A percentile compares a stretch with the other conserved stretches of the same genome.
These are phyloP conservation scores for Exophiala sideris DNA, from an alignment of 2,329 filamentous ascomycete genomes.

Conservation along the genomic window DNA sequence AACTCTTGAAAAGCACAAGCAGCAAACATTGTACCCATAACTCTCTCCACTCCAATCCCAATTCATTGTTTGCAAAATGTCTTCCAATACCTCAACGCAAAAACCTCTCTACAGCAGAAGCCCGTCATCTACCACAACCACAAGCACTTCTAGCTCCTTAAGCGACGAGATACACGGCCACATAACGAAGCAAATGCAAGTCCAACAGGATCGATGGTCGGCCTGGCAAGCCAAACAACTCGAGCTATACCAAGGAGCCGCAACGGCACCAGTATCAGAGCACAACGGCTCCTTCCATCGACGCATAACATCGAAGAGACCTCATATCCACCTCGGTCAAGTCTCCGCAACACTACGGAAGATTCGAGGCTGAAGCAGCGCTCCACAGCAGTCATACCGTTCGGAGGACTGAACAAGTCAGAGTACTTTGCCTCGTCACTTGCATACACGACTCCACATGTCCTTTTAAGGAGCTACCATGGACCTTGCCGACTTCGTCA, in stretches of 20 bases:
- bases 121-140: conserved; percentile 18
- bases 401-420: too few species aligned
- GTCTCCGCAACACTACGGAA: conserved; percentile 14
- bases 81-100: background rate
- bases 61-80: background rate
- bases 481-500: too few species aligned
- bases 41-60: too few species aligned
- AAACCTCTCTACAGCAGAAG: conserved; percentile 1
- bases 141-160: conserved; percentile 10
- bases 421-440: background rate
- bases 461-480: too few species aligned
- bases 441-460: too few species aligned
- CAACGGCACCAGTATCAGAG: conserved; percentile 1
- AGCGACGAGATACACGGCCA: conserved; percentile 18
- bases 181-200: conserved; percentile 21
- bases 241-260: conserved; percentile 12
- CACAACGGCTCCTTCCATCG: background rate
- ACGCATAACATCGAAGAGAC: conserved; percentile 19
- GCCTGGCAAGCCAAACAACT: conserved; percentile 23
- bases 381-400: background rate
- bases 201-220: conserved; percentile 19
- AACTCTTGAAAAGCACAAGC: too few species aligned
- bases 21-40: too few species aligned
- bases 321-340: conserved; percentile 19
- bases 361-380: conserved; percentile 14